A percentile compares a stretch with the other conserved stretches of the same genome.
Conservation (phyloP, 108 stramenopile genomes). For the Skeletonema menzelii region DNA sequence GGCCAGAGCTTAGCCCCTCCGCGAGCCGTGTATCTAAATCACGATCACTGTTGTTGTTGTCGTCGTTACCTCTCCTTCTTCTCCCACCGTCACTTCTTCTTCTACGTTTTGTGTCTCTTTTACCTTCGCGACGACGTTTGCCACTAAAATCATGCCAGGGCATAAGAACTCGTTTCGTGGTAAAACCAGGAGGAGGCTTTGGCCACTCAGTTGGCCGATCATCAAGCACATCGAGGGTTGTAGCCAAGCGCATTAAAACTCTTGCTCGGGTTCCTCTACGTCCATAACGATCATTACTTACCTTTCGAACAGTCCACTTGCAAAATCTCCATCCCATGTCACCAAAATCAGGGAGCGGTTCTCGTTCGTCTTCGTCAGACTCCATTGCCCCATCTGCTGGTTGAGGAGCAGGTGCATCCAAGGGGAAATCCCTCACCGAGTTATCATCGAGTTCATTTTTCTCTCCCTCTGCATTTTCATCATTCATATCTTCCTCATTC, state of each 20-base stretch:
- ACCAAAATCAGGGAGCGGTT: conserved; percentile 58
- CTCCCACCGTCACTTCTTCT: conserved; percentile 27
- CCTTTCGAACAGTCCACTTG: conserved; percentile 69
- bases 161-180: conserved; percentile 67
- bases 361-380: not conserved
- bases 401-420: not conserved
- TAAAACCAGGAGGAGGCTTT: conserved; percentile 74
- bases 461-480: not conserved
- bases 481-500: not conserved
- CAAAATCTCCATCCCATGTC: conserved; percentile 82
- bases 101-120: conserved; percentile 27
- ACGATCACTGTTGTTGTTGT: conserved; percentile 14
- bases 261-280: conserved; percentile 67
- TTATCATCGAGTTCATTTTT: not conserved
- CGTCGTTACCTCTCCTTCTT: not conserved
- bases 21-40: conserved; percentile 9
- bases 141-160: conserved; percentile 64
- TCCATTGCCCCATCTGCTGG: not conserved
- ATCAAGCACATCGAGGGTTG: conserved; percentile 67
- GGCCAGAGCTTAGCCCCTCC: conserved; percentile 40
- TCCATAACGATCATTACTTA: conserved; percentile 74
- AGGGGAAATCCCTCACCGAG: not conserved
- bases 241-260: conserved; percentile 67
- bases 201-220: conserved; percentile 78
- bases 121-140: conserved; percentile 11